Evolutionary conservation across 2,329 filamentous ascomycete genomes (phyloP), one percentile per base, ranked within the genome.

Genomic region (Colletotrichum sp.): DNA sequence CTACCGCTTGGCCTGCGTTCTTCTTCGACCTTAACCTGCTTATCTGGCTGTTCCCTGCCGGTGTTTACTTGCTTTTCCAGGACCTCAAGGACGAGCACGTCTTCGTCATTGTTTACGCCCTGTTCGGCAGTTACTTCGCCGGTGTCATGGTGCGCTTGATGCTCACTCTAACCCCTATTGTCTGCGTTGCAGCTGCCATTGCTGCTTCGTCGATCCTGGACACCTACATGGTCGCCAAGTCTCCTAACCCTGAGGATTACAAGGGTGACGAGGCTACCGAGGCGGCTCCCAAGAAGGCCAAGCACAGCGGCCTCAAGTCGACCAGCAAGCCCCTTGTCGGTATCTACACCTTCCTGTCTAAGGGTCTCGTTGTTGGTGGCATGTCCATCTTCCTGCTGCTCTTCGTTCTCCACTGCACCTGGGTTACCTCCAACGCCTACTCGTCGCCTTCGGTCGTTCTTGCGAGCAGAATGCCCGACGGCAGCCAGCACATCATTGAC

Each of bases 91-190:
- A 99, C 82, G 96, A 99, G 89, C 97, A 99, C 83, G 96, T 99
- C 76, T 99, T 99, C 83, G 92, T 99, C 80, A 94, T 99, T 81
- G 97, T 98, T 79, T 99, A 99, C 84, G 93, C 96, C n/a, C 92
- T 99, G 61, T 94, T 98, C 78, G 95, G 95, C 79, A 98, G 95
- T 86, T 99, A 99, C 89, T 99, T 99, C 82, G 95, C 97, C 28
- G 97, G 97, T 84, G 97, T 99, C 87, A 99, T 99, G 97, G 97
- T 99, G 77, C 96, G 97, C 87, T 89, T 99, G 81, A 99, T 99
- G 97, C 91, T 99, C 77, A 99, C 97, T 1, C 88, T 99, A 79
- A 99, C 97, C 2, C 97, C 97, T 2, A 94, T 99, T 79, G 97
- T 99, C 66, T 99, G 97, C 85, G 95, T 98, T 79, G 94, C 97